Percentiles rank a stretch among this genome's conserved stretches.
These are phyloP conservation scores for Wickerhamiella qilinensis DNA, from an alignment of 805 yeast genomes.

Conservation along the genomic window DNA sequence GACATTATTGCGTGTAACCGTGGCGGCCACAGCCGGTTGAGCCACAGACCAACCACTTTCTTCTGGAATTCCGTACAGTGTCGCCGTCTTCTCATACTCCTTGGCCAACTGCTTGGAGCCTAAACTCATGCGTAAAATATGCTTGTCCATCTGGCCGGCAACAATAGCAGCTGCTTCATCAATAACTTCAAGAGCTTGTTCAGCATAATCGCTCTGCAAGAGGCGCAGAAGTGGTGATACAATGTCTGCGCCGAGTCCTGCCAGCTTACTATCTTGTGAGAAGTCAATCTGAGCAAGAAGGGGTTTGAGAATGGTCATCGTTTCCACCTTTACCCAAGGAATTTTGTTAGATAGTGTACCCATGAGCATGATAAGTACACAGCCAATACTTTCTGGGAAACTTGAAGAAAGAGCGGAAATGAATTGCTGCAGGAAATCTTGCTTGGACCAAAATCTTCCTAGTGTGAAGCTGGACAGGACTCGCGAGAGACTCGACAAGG, in stretches of 20 bases:
- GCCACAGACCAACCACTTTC: slow-evolving; percentile 97
- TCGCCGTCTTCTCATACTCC: slow-evolving; percentile 72
- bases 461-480: slow-evolving; percentile 64
- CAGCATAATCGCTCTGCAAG: slow-evolving; percentile 69
- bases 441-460: slow-evolving; percentile 71
- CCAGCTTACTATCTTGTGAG: slow-evolving; percentile 50
- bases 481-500: slow-evolving; percentile 38
- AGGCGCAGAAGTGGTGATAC: slow-evolving; percentile 79
- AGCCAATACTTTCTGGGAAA: slow-evolving; percentile 62
- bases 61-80: slow-evolving; percentile 87
- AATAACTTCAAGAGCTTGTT: slow-evolving; percentile 73
- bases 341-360: slow-evolving; percentile 66
- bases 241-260: slow-evolving; percentile 86
- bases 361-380: slow-evolving; percentile 54
- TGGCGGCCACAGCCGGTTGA: slow-evolving; percentile 82
- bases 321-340: slow-evolving; percentile 66
- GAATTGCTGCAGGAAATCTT: slow-evolving; percentile 73
- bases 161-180: slow-evolving; percentile 77
- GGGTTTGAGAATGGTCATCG: slow-evolving; percentile 57
- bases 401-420: slow-evolving; percentile 51
- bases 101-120: slow-evolving; percentile 66
- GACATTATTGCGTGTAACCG: slow-evolving; percentile 78
- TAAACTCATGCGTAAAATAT: slow-evolving; percentile 77
- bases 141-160: slow-evolving; percentile 81
- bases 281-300: slow-evolving; percentile 67